A percentile compares a stretch with the other conserved stretches of the same genome.
These are phyloP conservation scores for Graphilbum ipis-grandicollis DNA, from an alignment of 2,329 filamentous ascomycete species.

Conservation along the genomic window DNA sequence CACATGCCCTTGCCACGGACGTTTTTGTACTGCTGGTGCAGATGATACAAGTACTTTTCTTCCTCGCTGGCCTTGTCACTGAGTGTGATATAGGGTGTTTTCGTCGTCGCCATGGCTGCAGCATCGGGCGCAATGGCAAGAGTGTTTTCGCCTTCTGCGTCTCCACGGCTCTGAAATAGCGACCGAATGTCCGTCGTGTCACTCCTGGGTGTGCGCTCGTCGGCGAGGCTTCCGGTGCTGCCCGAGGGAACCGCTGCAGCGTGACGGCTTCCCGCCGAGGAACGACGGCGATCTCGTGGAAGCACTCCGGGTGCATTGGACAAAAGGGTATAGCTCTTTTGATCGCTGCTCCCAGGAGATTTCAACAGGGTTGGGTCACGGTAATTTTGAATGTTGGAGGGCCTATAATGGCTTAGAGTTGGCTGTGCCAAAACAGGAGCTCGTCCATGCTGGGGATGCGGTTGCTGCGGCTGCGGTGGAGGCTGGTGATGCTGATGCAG, in stretches of 20 bases:
- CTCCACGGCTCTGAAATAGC: neutral
- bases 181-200: neutral
- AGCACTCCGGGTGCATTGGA: neutral
- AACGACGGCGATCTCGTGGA: neutral
- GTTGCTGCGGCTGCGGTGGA: neutral
- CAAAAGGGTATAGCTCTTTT: neutral
- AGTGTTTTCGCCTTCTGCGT: neutral
- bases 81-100: slow-evolving; percentile 11
- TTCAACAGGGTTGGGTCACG: slow-evolving; percentile 8
- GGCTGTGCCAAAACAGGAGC: slow-evolving; percentile 10
- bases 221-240: neutral
- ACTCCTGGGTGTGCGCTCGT: neutral
- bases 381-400: slow-evolving; percentile 11
- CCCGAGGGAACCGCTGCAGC: neutral
- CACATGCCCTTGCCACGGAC: slow-evolving; percentile 41
- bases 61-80: slow-evolving; percentile 27
- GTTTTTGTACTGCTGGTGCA: slow-evolving; percentile 25
- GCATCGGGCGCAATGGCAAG: neutral
- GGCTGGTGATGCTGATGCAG: neutral
- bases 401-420: slow-evolving; percentile 10
- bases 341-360: neutral
- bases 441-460: neutral
- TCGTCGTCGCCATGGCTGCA: neutral
- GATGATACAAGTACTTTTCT: slow-evolving; percentile 29
- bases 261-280: neutral